A percentile compares a stretch with the other conserved stretches of the same genome.
Conservation (phyloP, 768 basidiomycete species). For the Nevesoporus exiguus region DNA sequence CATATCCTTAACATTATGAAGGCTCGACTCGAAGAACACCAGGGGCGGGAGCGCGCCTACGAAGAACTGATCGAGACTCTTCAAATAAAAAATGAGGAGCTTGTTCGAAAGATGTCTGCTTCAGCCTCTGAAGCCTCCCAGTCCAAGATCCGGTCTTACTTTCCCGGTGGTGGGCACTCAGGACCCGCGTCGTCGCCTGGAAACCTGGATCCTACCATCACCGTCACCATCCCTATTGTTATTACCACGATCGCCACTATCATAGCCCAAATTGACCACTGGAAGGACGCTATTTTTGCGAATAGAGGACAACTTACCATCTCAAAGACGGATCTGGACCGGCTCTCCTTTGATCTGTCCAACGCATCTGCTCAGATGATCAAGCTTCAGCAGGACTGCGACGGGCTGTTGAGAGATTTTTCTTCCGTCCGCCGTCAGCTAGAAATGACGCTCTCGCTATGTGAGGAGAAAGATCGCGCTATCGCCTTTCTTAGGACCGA, state of each 20-base stretch:
- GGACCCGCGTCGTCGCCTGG: neutral
- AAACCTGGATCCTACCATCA: neutral
- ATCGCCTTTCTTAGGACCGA: neutral
- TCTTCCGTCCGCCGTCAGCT: neutral
- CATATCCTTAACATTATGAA: neutral
- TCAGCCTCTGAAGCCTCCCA: neutral
- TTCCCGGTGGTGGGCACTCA: neutral
- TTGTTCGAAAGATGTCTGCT: neutral
- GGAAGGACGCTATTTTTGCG: neutral
- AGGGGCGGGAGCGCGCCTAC: neutral
- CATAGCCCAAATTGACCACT: neutral
- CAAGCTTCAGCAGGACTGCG: slow-evolving; percentile 1
- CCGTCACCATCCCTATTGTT: neutral
- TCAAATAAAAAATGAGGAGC: neutral
- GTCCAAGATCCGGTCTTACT: slow-evolving; percentile 1
- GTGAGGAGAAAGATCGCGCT: neutral
- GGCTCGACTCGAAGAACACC: neutral
- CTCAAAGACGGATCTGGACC: slow-evolving; percentile 6
- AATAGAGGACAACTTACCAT: neutral
- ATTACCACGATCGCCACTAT: neutral
- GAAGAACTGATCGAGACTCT: slow-evolving; percentile 2
- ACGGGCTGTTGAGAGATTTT: neutral
- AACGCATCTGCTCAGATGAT: neutral
- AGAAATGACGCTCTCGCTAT: neutral
- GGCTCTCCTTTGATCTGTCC: slow-evolving; percentile 1